Conservation (phyloP, 192 early-diverging fungal genomes). For the Coemansia sp. region DNA sequence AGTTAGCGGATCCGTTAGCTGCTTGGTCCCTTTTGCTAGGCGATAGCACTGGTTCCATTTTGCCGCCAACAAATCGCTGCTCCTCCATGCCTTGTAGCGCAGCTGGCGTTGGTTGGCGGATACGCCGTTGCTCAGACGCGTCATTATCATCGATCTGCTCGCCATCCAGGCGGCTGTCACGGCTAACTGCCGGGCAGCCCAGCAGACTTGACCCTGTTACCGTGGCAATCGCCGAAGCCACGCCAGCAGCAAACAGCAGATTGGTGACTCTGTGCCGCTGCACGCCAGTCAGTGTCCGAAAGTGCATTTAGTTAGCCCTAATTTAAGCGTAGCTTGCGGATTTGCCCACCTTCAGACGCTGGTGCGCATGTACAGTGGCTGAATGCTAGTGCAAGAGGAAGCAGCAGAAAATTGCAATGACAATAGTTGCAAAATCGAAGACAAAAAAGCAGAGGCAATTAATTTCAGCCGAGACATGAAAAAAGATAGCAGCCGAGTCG, state of each 20-base stretch:
- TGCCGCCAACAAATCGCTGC: constrained; percentile 19
- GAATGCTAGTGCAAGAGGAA: not conserved
- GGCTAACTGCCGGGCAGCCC: constrained; percentile 47
- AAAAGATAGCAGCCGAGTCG: not conserved
- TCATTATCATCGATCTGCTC: constrained; percentile 7
- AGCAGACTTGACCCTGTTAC: constrained; percentile 50
- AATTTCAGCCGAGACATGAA: not conserved
- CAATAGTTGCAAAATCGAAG: not conserved
- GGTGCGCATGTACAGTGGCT: not conserved
- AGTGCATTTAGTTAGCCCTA: constrained; percentile 28
- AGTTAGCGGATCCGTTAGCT: not conserved
- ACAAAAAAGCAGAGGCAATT: not conserved
- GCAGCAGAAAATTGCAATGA: not conserved
- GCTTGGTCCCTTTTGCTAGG: not conserved
- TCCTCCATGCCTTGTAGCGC: constrained; percentile 16
- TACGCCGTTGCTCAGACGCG: not conserved
- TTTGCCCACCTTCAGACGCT: not conserved
- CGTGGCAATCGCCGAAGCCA: constrained; percentile 38
- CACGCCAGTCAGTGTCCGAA: constrained; percentile 47
- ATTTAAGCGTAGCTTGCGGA: not conserved
- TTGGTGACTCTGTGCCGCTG: constrained; percentile 50
- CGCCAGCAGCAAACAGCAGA: constrained; percentile 45
- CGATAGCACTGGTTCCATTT: constrained; percentile 9
- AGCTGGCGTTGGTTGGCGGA: not conserved
- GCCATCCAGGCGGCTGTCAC: constrained; percentile 36